These are phyloP conservation scores for Salix arbutifolia DNA, from an alignment of 345 rosid genomes.

Conservation along the genomic window DNA sequence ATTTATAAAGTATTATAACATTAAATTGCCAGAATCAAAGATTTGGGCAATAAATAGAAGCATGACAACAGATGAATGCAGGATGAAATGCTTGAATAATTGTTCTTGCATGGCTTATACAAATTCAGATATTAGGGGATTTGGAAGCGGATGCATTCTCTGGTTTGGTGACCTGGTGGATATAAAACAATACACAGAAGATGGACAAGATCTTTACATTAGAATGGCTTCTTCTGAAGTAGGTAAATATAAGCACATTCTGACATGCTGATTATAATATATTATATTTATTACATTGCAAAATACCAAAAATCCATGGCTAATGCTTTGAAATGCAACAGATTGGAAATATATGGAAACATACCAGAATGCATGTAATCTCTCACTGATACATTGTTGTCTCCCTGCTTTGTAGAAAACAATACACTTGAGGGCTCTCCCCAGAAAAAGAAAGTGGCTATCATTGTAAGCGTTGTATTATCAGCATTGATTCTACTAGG, in stretches of 20 bases:
- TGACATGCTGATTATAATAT: no score
- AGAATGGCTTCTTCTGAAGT: constrained; percentile 17
- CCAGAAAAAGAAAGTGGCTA: background rate
- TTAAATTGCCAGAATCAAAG: constrained; percentile 16
- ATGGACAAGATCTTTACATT: constrained; percentile 18
- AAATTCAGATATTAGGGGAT: constrained; percentile 9
- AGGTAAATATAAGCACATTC: constrained; percentile 6
- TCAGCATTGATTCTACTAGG: background rate
- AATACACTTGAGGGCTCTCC: background rate
- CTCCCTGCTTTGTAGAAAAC: background rate
- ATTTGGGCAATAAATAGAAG: background rate
- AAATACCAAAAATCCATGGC: no score
- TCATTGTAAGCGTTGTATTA: background rate
- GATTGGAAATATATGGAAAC: no score
- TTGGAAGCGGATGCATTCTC: constrained; percentile 19
- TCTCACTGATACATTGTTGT: background rate
- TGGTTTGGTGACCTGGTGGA: constrained; percentile 25
- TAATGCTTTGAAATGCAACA: no score
- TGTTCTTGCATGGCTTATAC: constrained; percentile 28
- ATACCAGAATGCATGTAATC: background rate
- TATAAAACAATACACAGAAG: background rate
- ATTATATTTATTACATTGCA: no score
- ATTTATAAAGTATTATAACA: background rate
- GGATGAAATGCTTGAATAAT: constrained; percentile 9
- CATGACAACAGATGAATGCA: constrained; percentile 12